phyloP scores from a whole-genome alignment of 1,284 basidiomycete species.

The Sparassis latifolia region DNA sequence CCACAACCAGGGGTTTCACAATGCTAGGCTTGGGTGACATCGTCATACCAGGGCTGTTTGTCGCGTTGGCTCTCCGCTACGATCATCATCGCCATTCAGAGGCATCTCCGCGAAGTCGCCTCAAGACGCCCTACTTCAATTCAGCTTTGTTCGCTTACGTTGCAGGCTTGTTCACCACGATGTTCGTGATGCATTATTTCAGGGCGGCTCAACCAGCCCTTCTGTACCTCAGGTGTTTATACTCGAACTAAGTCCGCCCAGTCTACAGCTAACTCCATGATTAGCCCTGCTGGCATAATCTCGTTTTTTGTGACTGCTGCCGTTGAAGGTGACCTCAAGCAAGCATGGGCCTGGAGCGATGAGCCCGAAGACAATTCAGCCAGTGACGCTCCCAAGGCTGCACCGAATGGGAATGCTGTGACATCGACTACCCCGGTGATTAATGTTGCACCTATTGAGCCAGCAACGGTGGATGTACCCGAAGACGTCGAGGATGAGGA shows the following conservation, averaged over 20 bases:
- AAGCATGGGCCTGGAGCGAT: slow-evolving; percentile 65
- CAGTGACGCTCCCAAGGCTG: not conserved
- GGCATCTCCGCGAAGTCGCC: slow-evolving; percentile 24
- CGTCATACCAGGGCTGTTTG: slow-evolving; percentile 86
- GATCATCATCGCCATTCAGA: slow-evolving; percentile 55
- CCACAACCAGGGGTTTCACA: slow-evolving; percentile 61
- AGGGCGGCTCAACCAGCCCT: slow-evolving; percentile 86
- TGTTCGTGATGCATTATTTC: slow-evolving; percentile 84
- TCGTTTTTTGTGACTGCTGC: slow-evolving; percentile 51
- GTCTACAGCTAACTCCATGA: slow-evolving; percentile 1
- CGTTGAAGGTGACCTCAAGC: slow-evolving; percentile 48
- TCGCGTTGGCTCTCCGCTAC: slow-evolving; percentile 85
- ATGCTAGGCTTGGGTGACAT: slow-evolving; percentile 94
- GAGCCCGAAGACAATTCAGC: slow-evolving; percentile 13
- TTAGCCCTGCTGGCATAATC: slow-evolving; percentile 62
- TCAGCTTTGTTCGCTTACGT: slow-evolving; percentile 73
- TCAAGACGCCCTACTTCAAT: slow-evolving; percentile 76
- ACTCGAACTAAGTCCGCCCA: not conserved
- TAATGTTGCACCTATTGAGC: not conserved
- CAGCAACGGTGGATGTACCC: not conserved
- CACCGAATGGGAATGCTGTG: slow-evolving; percentile 5
- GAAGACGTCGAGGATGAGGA: not conserved
- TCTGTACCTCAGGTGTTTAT: slow-evolving; percentile 78
- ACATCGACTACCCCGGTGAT: not conserved
- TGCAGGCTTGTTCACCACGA: slow-evolving; percentile 73